These are phyloP conservation scores for Aspergillus aculeatus DNA, from an alignment of 2,329 filamentous ascomycete genomes.

Conservation along the genomic window DNA sequence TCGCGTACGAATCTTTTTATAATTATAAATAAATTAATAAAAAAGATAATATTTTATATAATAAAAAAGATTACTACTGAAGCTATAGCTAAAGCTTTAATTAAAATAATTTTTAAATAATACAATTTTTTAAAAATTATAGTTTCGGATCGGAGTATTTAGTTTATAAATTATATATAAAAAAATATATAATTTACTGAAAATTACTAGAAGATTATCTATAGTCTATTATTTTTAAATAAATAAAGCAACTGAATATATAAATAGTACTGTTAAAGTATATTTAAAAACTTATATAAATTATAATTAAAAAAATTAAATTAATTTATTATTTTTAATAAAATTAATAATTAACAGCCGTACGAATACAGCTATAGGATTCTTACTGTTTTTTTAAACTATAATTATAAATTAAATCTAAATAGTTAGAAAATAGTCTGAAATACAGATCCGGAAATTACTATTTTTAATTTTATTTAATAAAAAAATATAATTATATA, in stretches of 20 bases:
- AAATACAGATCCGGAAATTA: neutral
- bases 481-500: too few species aligned
- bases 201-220: neutral
- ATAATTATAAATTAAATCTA: neutral
- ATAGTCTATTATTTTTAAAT: neutral
- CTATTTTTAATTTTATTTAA: neutral
- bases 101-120: neutral
- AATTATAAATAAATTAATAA: neutral
- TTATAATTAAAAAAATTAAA: neutral
- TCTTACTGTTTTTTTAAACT: neutral
- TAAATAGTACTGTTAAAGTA: neutral
- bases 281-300: conserved; percentile 1
- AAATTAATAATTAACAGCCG: neutral
- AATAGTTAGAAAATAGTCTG: neutral
- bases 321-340: neutral
- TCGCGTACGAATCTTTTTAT: neutral
- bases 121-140: neutral
- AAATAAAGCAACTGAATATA: neutral
- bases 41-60: neutral
- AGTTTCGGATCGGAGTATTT: neutral
- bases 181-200: neutral
- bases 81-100: neutral
- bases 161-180: neutral
- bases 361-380: neutral
- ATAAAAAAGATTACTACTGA: neutral